phyloP scores from a whole-genome alignment of 2,329 filamentous ascomycete genomes.

The Ceratocystis variospora region DNA sequence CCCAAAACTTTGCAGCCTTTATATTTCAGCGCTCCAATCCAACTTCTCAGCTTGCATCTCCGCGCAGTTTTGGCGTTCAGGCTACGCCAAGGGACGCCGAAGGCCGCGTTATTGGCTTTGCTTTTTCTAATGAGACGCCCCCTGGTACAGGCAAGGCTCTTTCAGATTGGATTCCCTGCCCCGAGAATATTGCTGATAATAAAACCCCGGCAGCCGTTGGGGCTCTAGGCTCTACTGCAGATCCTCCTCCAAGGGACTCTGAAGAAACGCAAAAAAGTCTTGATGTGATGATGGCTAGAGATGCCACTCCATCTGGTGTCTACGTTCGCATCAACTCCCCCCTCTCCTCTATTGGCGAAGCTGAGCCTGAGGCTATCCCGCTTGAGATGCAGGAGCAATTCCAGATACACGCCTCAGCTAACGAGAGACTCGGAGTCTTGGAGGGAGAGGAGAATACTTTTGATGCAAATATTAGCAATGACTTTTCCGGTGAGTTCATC shows the following conservation, averaged over 20 bases:
- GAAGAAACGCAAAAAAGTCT: not conserved
- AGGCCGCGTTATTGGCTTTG: slow-evolving; percentile 44
- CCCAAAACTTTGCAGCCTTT: slow-evolving; percentile 46
- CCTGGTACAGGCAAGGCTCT: not conserved
- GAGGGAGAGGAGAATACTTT: slow-evolving; percentile 55
- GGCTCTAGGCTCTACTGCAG: not conserved
- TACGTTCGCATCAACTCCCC: slow-evolving; percentile 22
- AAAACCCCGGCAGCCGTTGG: not conserved
- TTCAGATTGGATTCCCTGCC: slow-evolving; percentile 17
- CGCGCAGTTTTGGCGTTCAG: slow-evolving; percentile 33
- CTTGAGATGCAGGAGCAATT: slow-evolving; percentile 18
- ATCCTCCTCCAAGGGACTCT: not conserved
- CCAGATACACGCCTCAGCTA: slow-evolving; percentile 14
- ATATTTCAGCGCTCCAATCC: slow-evolving; percentile 43
- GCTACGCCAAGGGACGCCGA: slow-evolving; percentile 42
- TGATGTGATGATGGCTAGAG: not conserved
- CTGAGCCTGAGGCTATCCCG: slow-evolving; percentile 25
- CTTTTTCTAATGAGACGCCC: slow-evolving; percentile 36
- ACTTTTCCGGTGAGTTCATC: slow-evolving; percentile 34
- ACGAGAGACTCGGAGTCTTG: slow-evolving; percentile 9
- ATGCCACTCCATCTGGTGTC: slow-evolving; percentile 7
- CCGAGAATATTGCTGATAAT: slow-evolving; percentile 1
- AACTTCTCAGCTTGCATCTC: slow-evolving; percentile 37
- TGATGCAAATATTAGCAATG: slow-evolving; percentile 37
- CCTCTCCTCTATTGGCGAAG: slow-evolving; percentile 31